Evolutionary conservation across 78 protist genomes (phyloP).

Genomic region (Dictyostelium firmibasis): DNA sequence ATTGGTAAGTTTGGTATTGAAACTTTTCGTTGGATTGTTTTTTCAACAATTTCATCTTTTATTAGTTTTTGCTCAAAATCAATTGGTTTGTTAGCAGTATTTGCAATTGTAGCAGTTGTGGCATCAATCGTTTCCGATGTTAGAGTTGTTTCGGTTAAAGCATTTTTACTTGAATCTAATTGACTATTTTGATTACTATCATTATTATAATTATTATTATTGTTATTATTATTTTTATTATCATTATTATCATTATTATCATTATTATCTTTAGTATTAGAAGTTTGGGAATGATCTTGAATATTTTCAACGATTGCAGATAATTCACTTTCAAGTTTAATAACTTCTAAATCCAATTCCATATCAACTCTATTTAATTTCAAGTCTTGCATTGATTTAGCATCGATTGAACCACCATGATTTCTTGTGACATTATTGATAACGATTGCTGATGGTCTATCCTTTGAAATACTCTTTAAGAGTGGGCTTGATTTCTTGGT

Average conservation of each 20-base stretch:
- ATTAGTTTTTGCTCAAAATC: not conserved
- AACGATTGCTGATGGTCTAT: not conserved
- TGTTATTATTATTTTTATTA: not conserved
- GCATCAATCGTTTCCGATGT: not conserved
- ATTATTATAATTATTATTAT: not conserved
- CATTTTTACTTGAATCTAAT: not conserved
- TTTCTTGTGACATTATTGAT: not conserved
- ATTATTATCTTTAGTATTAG: not conserved
- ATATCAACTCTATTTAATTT: slow-evolving; percentile 5
- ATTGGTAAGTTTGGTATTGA: not conserved
- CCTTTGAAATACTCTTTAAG: not conserved
- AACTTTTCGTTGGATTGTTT: not conserved
- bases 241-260: not conserved
- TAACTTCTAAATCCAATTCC: slow-evolving; percentile 30
- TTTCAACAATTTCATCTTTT: not conserved
- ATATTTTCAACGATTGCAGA: not conserved
- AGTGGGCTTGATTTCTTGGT: not conserved
- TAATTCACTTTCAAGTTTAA: slow-evolving; percentile 38
- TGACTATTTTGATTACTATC: not conserved
- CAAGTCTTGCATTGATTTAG: slow-evolving; percentile 19
- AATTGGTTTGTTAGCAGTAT: not conserved
- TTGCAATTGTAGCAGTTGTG: not conserved
- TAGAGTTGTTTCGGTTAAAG: not conserved
- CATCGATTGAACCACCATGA: slow-evolving; percentile 23
- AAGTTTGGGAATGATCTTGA: not conserved